A percentile compares a stretch with the other conserved stretches of the same genome.
Evolutionary conservation across 2,329 filamentous ascomycete genomes (phyloP).

Genomic region (Alternaria infectoria): DNA sequence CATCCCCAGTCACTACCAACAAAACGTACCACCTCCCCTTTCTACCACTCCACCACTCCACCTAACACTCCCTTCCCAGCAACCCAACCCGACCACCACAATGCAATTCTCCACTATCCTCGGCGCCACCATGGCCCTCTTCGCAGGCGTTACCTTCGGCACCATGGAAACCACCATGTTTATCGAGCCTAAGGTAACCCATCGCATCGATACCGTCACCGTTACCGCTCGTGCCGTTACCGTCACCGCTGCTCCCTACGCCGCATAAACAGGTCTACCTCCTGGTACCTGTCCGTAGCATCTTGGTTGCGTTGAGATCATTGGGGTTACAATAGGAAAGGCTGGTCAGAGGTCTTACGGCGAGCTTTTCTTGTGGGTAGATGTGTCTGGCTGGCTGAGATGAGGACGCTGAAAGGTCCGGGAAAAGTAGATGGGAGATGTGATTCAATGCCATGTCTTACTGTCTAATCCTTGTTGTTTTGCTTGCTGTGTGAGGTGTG

Average conservation of each 20-base stretch:
- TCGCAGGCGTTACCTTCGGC: background rate
- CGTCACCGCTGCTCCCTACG: background rate
- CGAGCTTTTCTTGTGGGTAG: background rate
- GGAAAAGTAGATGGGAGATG: background rate
- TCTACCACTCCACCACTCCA: background rate
- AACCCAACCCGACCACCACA: background rate
- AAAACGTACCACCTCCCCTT: background rate
- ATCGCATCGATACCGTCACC: background rate
- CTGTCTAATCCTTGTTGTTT: background rate
- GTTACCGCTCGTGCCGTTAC: background rate
- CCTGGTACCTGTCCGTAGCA: background rate
- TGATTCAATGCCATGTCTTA: background rate
- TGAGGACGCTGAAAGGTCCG: background rate
- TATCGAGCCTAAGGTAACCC: background rate
- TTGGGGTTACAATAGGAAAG: background rate
- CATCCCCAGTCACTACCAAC: background rate
- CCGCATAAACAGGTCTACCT: background rate
- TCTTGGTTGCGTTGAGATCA: background rate
- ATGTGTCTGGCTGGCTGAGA: background rate
- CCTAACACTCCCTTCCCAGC: background rate
- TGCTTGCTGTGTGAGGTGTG: background rate
- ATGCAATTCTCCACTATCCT: slow-evolving; percentile 2
- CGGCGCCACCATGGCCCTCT: background rate
- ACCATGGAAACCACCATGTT: background rate
- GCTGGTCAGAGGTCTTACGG: background rate